Evolutionary conservation across 768 basidiomycete species (phyloP), one percentile per base, ranked within the genome.

Genomic region (Crucibulum laeve): DNA sequence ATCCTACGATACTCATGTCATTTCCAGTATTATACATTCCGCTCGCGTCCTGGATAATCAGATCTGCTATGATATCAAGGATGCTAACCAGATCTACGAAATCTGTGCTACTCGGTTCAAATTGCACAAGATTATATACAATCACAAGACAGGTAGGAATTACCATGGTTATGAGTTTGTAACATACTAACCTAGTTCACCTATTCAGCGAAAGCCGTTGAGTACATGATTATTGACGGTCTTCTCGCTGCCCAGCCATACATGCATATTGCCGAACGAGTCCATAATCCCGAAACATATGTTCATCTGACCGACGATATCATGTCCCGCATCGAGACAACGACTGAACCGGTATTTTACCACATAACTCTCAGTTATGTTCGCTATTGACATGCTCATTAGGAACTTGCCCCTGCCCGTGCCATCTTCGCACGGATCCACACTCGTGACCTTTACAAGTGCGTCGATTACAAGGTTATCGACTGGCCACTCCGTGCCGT

Each of bases 1-100:
- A 4, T 38, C 17, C 30, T 19, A 11, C 38, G 44, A 38, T 19
- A 39, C n/a, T 25, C 8, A 10, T 17, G 7, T 22, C 4, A n/a
- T 34, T 23, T 21, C 7, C 39, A 89, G 89, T 17, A 71, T 91
- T 2, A 78, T 91, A 22, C 67, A 77, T 45, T 89, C 87, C 1
- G 82, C 87, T 0, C 76, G 86, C 4, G 89, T 91, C 19, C 74
- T 89, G 40, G 73, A 84, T 14, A 65, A 82, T 49, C 71, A 84
- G 54, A 89, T 92, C 22, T 87, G 84, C 57, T 92, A 87, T 52
- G 71, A 86, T 44, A 84, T 84, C 64, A 92, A 92, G 57, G 87
- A 91, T 44, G 80, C 80, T 0, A 84, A 87, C 52, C 76, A 80
- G 38, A 71, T 92, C 1, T 85, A 84, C 48, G 82, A 87, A 44